Percentiles rank a stretch among this genome's conserved stretches.
Conservation (phyloP, 2,329 filamentous ascomycete species). For the Penicillium sp. region DNA sequence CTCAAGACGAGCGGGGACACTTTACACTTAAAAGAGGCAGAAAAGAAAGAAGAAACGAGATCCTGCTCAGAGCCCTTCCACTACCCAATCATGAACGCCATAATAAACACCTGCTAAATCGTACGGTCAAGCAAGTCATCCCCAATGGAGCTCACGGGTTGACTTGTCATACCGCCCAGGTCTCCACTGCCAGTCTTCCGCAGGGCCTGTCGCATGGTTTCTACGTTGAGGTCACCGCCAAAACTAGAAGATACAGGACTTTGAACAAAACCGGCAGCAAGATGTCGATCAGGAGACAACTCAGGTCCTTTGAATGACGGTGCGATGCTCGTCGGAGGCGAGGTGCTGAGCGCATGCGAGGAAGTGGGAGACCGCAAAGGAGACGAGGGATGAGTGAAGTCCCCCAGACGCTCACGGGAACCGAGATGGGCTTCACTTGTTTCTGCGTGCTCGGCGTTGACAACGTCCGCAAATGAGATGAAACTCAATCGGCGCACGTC, state of each 20-base stretch:
- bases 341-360: slow-evolving; percentile 67
- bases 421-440: slow-evolving; percentile 33
- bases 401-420: slow-evolving; percentile 16
- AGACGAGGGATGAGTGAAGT: slow-evolving; percentile 69
- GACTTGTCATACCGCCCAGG: slow-evolving; percentile 52
- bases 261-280: slow-evolving; percentile 55
- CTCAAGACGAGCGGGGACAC: no score
- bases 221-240: slow-evolving; percentile 76
- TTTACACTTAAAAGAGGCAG: not conserved
- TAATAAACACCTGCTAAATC: slow-evolving; percentile 16
- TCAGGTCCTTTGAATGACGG: slow-evolving; percentile 75
- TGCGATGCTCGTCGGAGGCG: slow-evolving; percentile 74
- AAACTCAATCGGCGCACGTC: slow-evolving; percentile 87
- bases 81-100: not conserved
- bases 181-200: slow-evolving; percentile 83
- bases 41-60: slow-evolving; percentile 10
- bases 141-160: slow-evolving; percentile 33
- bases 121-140: slow-evolving; percentile 35
- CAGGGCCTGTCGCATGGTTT: slow-evolving; percentile 91
- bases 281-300: slow-evolving; percentile 65
- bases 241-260: slow-evolving; percentile 52
- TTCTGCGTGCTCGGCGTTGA: slow-evolving; percentile 67
- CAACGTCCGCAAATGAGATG: slow-evolving; percentile 95
- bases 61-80: not conserved
- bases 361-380: slow-evolving; percentile 78